Base-by-base conservation (phyloP, 2,329 filamentous ascomycete genomes). In the Purpureocillium lavendulum region DNA sequence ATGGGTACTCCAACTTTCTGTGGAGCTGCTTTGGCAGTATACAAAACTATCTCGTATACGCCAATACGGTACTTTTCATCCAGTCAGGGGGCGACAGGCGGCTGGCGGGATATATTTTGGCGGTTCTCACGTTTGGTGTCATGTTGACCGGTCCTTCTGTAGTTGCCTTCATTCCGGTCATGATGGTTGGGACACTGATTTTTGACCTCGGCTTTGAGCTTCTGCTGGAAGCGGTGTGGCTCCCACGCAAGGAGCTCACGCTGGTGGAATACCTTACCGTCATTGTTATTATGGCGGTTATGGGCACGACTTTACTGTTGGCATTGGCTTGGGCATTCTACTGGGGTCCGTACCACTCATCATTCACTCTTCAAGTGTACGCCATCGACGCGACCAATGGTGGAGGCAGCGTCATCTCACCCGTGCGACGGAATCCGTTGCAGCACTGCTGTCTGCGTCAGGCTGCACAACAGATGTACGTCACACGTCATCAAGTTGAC, bases 61-160 rank as follows among this genome's bases (percentile, higher is more conserved):
- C 90, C 42, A 98, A 98, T 58, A 96, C 88, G 46, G 77, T 95
- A n/a, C 80, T 98, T 41, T 97, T 98, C 61, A 94, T 97, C 57
- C 80, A 85, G 18, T 94, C 88, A 35, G 92, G 92, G 13, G 92
- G 90, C 16, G 80, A 94, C 56, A 89, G 80, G 52, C 81, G 92
- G 36, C 66, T 94, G 33, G 92, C 89, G 8, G 92, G 92, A 3
- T 73, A 89, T 17, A 76, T 96, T 68, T 73, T 98, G 37, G 92
- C 92, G 1, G 64, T 73, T 16, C 77, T 84, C 5, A 98, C 92
- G 0, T 79, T 82, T 52, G 81, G 81, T 2, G 77, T 97, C 32
- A 82, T 96, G 77, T 67, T 92, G 35, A 75, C 90, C 39, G 92
- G 92, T 0, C 90, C 92, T 2, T 78, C 78, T 7, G 78, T 95